Percentiles rank a stretch among this genome's conserved stretches.
These are phyloP conservation scores for Fraxinus paxiana DNA, from an alignment of 305 asterid species.

Conservation along the genomic window DNA sequence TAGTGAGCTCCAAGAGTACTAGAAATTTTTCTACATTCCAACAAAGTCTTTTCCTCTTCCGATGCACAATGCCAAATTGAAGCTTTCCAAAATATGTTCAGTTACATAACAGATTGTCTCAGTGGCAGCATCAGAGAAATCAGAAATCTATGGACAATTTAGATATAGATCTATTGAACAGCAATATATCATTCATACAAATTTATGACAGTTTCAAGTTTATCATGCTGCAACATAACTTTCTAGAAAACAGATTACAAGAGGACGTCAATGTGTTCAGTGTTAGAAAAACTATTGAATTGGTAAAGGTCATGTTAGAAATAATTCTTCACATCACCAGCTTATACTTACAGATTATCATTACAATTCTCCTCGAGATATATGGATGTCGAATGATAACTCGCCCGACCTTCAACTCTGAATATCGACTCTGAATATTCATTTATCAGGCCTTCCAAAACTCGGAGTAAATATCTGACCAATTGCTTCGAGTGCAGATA, in stretches of 20 bases:
- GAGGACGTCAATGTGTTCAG: neutral
- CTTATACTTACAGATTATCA: neutral
- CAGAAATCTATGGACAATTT: neutral
- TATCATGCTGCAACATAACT: neutral
- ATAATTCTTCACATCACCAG: neutral
- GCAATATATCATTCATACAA: neutral
- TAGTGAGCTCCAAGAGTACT: neutral
- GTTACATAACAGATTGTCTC: neutral
- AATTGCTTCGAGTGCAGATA: slow-evolving; percentile 68
- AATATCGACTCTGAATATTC: slow-evolving; percentile 15
- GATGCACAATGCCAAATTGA: neutral
- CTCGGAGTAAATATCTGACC: slow-evolving; percentile 63
- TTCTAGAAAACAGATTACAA: neutral
- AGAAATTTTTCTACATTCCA: neutral
- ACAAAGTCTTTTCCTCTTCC: neutral
- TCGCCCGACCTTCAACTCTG: neutral
- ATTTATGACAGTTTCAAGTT: neutral
- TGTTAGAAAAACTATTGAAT: neutral
- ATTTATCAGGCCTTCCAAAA: slow-evolving; percentile 31
- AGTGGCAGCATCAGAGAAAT: neutral
- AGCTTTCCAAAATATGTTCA: neutral
- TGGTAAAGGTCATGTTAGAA: neutral
- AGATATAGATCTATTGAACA: neutral
- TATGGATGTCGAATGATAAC: neutral
- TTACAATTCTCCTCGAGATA: neutral